These are phyloP conservation scores for Podaxis carcinomalis DNA, from an alignment of 768 basidiomycete genomes.

Conservation along the genomic window DNA sequence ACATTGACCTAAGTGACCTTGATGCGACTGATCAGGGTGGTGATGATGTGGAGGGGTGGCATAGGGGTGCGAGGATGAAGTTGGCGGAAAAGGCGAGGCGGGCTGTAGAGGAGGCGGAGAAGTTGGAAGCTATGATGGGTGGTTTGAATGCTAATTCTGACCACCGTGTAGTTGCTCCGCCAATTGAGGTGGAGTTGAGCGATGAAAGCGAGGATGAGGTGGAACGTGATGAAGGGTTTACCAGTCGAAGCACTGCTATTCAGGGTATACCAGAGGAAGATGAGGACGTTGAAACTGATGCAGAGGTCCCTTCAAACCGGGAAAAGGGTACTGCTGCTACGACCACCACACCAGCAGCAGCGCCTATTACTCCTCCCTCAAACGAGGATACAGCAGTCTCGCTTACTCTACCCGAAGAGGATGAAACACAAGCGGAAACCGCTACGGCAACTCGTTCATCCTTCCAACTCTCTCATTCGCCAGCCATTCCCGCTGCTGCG, in stretches of 20 bases:
- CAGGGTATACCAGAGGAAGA: constrained; percentile 66
- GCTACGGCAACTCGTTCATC: constrained; percentile 26
- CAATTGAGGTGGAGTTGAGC: constrained; percentile 72
- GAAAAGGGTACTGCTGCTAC: no score
- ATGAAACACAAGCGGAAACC: constrained; percentile 28
- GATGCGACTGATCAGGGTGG: constrained; percentile 33
- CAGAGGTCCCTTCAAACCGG: background rate
- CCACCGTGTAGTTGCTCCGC: constrained; percentile 37
- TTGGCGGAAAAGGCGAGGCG: constrained; percentile 67
- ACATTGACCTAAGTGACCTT: constrained; percentile 41
- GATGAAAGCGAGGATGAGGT: constrained; percentile 75
- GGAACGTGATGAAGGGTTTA: constrained; percentile 36
- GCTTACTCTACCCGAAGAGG: constrained; percentile 23
- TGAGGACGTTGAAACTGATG: constrained; percentile 35
- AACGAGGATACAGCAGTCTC: constrained; percentile 14
- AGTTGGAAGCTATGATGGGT: constrained; percentile 37
- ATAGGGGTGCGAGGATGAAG: constrained; percentile 58
- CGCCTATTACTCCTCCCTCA: constrained; percentile 1
- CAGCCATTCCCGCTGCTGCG: background rate
- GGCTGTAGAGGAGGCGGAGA: constrained; percentile 55
- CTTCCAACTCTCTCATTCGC: background rate
- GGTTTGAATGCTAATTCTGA: constrained; percentile 20
- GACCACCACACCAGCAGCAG: background rate
- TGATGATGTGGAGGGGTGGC: constrained; percentile 50
- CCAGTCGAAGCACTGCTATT: constrained; percentile 30